Percentiles rank a stretch among this genome's conserved stretches.
Conservation (phyloP, 2,329 filamentous ascomycete genomes). For the Paecilomyces niveus region DNA sequence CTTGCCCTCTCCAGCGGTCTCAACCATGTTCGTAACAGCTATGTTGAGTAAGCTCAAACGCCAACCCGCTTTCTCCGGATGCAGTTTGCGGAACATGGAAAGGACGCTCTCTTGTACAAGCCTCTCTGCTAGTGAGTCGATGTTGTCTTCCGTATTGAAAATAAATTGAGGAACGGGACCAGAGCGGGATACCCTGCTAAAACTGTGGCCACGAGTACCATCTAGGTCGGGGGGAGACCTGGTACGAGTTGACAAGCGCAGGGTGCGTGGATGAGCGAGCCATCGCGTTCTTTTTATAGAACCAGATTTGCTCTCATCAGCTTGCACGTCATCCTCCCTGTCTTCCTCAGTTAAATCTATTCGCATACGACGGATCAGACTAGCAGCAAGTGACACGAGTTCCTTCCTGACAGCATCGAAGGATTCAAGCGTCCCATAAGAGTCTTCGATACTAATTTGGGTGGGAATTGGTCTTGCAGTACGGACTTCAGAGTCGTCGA, state of each 20-base stretch:
- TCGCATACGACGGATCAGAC: slow-evolving; percentile 71
- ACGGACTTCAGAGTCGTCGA: slow-evolving; percentile 68
- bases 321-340: slow-evolving; percentile 17
- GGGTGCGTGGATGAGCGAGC: slow-evolving; percentile 72
- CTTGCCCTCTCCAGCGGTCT: slow-evolving; percentile 45
- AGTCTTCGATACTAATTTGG: slow-evolving; percentile 94
- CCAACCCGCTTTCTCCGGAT: slow-evolving; percentile 63
- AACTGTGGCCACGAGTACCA: slow-evolving; percentile 50
- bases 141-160: slow-evolving; percentile 54
- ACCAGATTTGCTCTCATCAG: background rate
- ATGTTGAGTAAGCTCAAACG: slow-evolving; percentile 80
- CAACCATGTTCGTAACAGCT: slow-evolving; percentile 76
- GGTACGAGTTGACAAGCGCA: slow-evolving; percentile 73
- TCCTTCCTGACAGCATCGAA: slow-evolving; percentile 59
- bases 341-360: slow-evolving; percentile 60
- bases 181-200: slow-evolving; percentile 69
- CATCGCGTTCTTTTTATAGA: slow-evolving; percentile 43
- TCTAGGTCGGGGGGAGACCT: slow-evolving; percentile 47
- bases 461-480: slow-evolving; percentile 64
- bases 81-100: slow-evolving; percentile 66
- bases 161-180: slow-evolving; percentile 65
- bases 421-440: slow-evolving; percentile 66
- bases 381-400: slow-evolving; percentile 59
- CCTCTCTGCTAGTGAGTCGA: slow-evolving; percentile 57
- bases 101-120: slow-evolving; percentile 63